These are phyloP conservation scores for Pleurotus djamor DNA, from an alignment of 768 basidiomycete species.

Conservation along the genomic window DNA sequence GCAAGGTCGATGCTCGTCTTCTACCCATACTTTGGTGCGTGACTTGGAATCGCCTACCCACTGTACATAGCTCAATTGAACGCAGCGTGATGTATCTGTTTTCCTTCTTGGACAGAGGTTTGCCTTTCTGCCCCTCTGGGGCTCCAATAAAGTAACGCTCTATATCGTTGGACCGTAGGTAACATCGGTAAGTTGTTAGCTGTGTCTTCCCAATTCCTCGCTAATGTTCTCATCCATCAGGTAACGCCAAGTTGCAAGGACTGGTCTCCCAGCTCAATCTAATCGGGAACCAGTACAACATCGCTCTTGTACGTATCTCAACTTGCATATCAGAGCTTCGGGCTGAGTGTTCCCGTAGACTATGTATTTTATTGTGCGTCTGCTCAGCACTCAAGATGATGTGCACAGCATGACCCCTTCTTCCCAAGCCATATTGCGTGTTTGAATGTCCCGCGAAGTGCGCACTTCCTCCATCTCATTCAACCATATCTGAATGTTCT, in stretches of 20 bases:
- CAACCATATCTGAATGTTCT: neutral
- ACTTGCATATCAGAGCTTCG: neutral
- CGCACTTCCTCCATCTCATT: neutral
- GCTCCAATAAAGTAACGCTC: neutral
- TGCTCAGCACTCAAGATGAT: neutral
- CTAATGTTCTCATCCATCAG: constrained; percentile 23
- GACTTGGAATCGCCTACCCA: neutral
- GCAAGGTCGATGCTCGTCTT: constrained; percentile 55
- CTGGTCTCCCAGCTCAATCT: constrained; percentile 53
- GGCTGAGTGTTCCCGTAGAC: constrained; percentile 35
- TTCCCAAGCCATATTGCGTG: constrained; percentile 50
- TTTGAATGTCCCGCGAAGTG: constrained; percentile 77
- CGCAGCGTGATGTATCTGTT: constrained; percentile 54
- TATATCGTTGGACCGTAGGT: constrained; percentile 28
- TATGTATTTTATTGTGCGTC: constrained; percentile 66
- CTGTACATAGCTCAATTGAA: neutral
- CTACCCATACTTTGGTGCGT: constrained; percentile 45
- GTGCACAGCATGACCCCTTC: neutral
- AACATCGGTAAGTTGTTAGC: constrained; percentile 45
- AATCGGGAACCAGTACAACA: constrained; percentile 60
- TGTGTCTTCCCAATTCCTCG: neutral
- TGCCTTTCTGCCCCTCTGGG: neutral
- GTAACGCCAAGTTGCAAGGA: constrained; percentile 69
- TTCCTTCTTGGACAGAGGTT: constrained; percentile 64
- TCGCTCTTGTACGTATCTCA: constrained; percentile 48